Conservation (phyloP, 2,329 filamentous ascomycete genomes). For the Pseudogymnoascus pannorum region DNA sequence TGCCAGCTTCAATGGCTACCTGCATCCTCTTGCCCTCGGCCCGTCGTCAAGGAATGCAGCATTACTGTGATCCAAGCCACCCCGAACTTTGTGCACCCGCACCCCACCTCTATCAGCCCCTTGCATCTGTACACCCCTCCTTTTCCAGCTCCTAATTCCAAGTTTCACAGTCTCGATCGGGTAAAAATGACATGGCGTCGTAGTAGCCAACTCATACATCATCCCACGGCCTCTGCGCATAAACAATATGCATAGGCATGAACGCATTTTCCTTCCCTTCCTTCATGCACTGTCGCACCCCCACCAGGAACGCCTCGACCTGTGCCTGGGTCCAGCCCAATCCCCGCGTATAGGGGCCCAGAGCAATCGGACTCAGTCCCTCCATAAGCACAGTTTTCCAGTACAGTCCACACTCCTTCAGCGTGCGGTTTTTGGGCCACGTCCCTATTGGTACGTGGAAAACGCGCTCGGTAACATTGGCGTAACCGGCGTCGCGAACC, state of each 20-base stretch:
- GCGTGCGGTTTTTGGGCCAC: conserved; percentile 44
- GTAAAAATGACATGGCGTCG: not conserved
- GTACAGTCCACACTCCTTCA: conserved; percentile 46
- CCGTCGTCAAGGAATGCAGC: not conserved
- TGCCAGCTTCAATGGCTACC: not conserved
- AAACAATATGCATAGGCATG: conserved; percentile 12
- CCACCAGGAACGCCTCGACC: conserved; percentile 41
- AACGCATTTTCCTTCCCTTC: conserved; percentile 24
- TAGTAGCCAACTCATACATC: not conserved
- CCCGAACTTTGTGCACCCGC: not conserved
- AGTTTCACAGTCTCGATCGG: not conserved
- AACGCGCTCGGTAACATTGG: conserved; percentile 42
- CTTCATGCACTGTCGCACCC: conserved; percentile 42
- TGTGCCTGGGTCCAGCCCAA: conserved; percentile 42
- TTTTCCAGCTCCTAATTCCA: not conserved
- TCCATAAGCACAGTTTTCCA: conserved; percentile 44
- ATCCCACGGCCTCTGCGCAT: conserved; percentile 13
- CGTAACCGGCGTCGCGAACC: conserved; percentile 45
- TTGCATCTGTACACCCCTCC: not conserved
- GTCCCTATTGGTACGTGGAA: conserved; percentile 48
- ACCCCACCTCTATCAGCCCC: not conserved
- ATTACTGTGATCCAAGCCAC: not conserved
- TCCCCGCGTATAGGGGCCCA: conserved; percentile 45
- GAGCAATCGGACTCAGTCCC: conserved; percentile 43
- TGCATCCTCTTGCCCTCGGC: not conserved